phyloP scores from a whole-genome alignment of 768 basidiomycete species.

The Epithele typhae region DNA sequence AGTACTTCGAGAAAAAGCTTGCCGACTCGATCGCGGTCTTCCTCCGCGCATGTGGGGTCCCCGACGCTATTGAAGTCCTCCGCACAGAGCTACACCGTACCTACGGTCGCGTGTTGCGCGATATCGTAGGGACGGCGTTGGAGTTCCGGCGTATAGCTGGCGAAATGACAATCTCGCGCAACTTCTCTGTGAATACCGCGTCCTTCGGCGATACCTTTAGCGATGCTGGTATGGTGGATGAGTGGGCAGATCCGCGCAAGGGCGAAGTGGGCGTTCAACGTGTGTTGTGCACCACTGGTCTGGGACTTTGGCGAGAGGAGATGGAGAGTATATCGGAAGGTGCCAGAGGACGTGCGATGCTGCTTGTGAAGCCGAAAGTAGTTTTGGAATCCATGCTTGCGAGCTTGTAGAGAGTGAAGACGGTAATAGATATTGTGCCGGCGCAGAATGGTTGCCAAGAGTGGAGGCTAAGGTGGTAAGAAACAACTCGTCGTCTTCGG shows the following conservation, averaged over 20 bases:
- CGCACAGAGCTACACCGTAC: neutral
- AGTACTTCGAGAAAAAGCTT: neutral
- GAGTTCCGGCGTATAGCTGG: conserved; percentile 1
- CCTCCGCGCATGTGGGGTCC: neutral
- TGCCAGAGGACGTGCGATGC: no score
- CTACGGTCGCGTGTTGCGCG: neutral
- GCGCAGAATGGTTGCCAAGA: no score
- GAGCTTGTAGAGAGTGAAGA: neutral
- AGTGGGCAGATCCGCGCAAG: neutral
- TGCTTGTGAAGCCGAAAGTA: conserved; percentile 8
- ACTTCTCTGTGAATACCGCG: neutral
- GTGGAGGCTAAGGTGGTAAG: no score
- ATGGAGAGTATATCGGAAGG: neutral
- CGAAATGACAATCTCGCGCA: conserved; percentile 6
- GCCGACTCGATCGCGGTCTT: neutral
- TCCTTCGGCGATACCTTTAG: neutral
- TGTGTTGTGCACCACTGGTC: conserved; percentile 1
- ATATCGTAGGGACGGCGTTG: neutral
- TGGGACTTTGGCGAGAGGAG: conserved; percentile 1
- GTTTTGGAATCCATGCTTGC: neutral
- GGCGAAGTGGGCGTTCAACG: neutral
- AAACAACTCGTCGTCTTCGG: no score
- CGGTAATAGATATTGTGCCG: no score
- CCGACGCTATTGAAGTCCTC: neutral
- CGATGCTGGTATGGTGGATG: conserved; percentile 6